A percentile compares a stretch with the other conserved stretches of the same genome.
Conservation (phyloP, 148 eudicot species). For the Chenopodium suecicum region DNA sequence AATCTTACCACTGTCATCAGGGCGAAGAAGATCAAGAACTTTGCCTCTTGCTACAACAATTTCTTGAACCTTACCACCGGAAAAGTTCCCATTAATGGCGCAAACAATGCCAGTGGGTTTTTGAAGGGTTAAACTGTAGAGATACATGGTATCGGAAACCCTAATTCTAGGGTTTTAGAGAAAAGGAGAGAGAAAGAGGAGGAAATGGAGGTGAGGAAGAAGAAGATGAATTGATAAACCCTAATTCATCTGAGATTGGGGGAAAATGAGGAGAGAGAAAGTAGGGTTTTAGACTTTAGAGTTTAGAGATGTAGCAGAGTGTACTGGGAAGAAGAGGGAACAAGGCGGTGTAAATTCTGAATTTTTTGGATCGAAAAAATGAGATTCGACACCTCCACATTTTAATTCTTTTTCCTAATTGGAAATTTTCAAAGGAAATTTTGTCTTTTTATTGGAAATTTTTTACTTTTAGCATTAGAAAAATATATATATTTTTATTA, state of each 20-base stretch:
- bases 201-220: not conserved
- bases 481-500: too few species aligned
- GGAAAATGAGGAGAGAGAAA: not conserved
- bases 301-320: not conserved
- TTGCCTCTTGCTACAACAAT: slow-evolving; percentile 85
- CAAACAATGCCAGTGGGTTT: slow-evolving; percentile 70
- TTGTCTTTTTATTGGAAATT: too few species aligned
- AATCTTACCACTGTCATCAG: slow-evolving; percentile 90
- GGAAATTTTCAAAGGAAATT: too few species aligned
- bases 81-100: slow-evolving; percentile 89
- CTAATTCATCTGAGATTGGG: not conserved
- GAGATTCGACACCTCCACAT: too few species aligned
- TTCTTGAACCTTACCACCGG: slow-evolving; percentile 78
- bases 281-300: slow-evolving; percentile 15
- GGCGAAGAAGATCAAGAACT: slow-evolving; percentile 79
- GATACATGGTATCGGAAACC: slow-evolving; percentile 48
- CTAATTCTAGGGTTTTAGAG: slow-evolving; percentile 1
- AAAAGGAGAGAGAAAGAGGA: not conserved
- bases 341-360: not conserved
- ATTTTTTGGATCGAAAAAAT: too few species aligned
- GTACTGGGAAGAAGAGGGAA: not conserved
- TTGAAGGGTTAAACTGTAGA: slow-evolving; percentile 89
- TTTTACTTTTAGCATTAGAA: too few species aligned
- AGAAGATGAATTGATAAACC: not conserved
- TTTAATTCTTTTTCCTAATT: too few species aligned